Conservation (phyloP, 306 rosid genomes). For the Medicago ruthenica region DNA sequence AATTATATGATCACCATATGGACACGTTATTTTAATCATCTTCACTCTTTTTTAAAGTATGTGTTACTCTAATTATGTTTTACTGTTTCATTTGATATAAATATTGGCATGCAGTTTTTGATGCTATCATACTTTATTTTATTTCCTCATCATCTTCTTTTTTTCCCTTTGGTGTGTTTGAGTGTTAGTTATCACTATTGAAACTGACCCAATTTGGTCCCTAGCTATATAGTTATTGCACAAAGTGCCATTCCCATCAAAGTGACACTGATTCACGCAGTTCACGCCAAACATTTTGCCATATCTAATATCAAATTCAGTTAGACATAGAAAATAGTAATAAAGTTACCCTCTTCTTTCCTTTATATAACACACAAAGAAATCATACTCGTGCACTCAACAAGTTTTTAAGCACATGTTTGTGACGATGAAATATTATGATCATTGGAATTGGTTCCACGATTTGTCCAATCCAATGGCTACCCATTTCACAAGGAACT, state of each 20-base stretch:
- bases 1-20: neutral
- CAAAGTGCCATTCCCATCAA: slow-evolving; percentile 46
- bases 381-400: slow-evolving; percentile 50
- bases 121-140: slow-evolving; percentile 18
- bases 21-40: slow-evolving; percentile 39
- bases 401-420: slow-evolving; percentile 40
- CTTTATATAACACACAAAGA: slow-evolving; percentile 30
- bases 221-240: slow-evolving; percentile 41
- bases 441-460: neutral
- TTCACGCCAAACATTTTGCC: slow-evolving; percentile 52
- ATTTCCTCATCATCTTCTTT: neutral
- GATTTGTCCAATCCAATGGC: slow-evolving; percentile 43
- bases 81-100: slow-evolving; percentile 12
- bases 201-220: slow-evolving; percentile 39
- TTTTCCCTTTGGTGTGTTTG: slow-evolving; percentile 11
- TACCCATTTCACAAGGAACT: slow-evolving; percentile 10
- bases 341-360: slow-evolving; percentile 46
- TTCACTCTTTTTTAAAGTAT: neutral
- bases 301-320: slow-evolving; percentile 39
- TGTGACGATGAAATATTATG: neutral
- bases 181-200: slow-evolving; percentile 38
- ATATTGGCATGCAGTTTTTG: slow-evolving; percentile 34
- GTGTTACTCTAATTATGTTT: neutral
- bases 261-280: slow-evolving; percentile 50
- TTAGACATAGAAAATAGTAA: slow-evolving; percentile 49